A percentile compares a stretch with the other conserved stretches of the same genome.
These are phyloP conservation scores for Neopestalotiopsis sp. DNA, from an alignment of 2,329 filamentous ascomycete genomes.

Conservation along the genomic window DNA sequence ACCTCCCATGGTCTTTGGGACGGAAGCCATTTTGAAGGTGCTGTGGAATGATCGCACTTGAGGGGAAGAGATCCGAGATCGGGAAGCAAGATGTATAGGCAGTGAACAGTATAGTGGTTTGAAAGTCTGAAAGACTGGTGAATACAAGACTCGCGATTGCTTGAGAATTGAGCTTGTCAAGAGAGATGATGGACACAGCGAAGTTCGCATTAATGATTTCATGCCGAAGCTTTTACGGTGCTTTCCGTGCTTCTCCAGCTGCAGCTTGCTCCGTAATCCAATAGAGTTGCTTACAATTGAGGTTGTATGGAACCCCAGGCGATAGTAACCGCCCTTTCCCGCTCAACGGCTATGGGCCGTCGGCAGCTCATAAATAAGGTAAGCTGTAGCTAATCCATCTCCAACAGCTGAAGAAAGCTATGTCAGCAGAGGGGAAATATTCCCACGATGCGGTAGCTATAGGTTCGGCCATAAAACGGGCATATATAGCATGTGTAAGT, in stretches of 20 bases:
- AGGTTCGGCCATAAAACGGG: not conserved
- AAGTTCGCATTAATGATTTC: conserved; percentile 3
- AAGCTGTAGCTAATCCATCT: not conserved
- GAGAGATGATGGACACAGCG: not conserved
- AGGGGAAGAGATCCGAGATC: not conserved
- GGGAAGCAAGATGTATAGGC: not conserved
- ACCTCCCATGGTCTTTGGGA: conserved; percentile 74
- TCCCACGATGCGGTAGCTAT: not conserved
- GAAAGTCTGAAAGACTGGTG: not conserved
- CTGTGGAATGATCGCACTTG: conserved; percentile 5
- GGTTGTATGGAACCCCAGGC: not conserved
- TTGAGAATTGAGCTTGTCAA: not conserved
- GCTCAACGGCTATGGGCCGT: not conserved
- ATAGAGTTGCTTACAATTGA: not conserved
- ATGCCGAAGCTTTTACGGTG: conserved; percentile 1
- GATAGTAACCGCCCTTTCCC: conserved; percentile 8
- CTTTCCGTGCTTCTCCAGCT: not conserved
- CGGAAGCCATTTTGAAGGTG: conserved; percentile 34
- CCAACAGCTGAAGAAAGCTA: not conserved
- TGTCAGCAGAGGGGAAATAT: not conserved
- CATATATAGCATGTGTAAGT: no score
- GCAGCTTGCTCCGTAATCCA: not conserved
- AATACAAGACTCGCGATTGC: not conserved
- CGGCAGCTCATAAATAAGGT: not conserved
- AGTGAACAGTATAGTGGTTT: not conserved